Percentiles rank a stretch among this genome's conserved stretches.
Evolutionary conservation across 2,329 filamentous ascomycete species (phyloP).

Genomic region (Colletotrichum agaves): DNA sequence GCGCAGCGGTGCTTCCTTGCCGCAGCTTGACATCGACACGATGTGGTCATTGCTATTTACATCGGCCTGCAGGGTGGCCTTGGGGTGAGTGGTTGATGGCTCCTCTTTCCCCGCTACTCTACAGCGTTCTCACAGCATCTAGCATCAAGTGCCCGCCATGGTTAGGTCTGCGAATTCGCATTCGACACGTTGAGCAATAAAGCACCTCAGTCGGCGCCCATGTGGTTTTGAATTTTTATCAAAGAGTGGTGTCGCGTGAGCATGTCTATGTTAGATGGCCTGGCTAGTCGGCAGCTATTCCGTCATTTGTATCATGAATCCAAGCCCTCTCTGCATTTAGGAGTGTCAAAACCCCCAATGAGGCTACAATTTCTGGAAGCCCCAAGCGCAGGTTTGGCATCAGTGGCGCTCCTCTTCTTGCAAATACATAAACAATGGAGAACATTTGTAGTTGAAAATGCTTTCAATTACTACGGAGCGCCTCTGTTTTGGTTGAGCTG

Average conservation of each 20-base stretch:
- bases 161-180: too few species aligned
- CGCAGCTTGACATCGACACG: background rate
- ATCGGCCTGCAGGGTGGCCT: background rate
- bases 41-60: background rate
- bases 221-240: background rate
- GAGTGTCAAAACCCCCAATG: background rate
- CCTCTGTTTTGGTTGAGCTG: conserved; percentile 1
- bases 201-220: background rate
- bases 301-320: background rate
- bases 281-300: background rate
- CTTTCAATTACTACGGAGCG: conserved; percentile 21
- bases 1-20: background rate
- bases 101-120: background rate
- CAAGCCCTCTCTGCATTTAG: background rate
- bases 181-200: background rate
- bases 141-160: background rate
- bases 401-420: background rate
- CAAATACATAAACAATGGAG: background rate
- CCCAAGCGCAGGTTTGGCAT: background rate
- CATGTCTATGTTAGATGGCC: background rate
- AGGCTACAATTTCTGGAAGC: background rate
- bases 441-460: background rate
- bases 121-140: background rate
- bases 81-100: background rate
- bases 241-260: background rate